Evolutionary conservation across 2,329 filamentous ascomycete species (phyloP), one percentile per base, ranked within the genome.

Genomic region (Neopestalotiopsis sp.): DNA sequence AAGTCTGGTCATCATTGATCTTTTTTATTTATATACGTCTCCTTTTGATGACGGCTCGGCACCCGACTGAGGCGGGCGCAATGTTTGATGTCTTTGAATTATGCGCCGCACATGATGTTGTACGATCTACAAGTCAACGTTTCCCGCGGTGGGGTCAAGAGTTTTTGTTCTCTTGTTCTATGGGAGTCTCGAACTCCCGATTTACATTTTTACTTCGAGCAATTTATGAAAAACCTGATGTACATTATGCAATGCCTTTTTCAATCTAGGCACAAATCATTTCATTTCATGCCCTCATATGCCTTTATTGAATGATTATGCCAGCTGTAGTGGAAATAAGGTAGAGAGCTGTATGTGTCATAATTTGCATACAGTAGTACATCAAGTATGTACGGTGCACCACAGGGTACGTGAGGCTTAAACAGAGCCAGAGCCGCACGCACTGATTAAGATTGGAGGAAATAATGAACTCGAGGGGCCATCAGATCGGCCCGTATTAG

Each of bases 401-500:
- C 24, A 53, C 34, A 38, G 6, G 10, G 6, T 10, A 38, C 10
- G 34, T 38, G 34, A 53, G 45, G 17, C 20, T 53, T 24, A 53
- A 53, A 38, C 6, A 38, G 24, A 28, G 24, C 24, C 34, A 10
- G 34, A 38, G 34, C 34, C 10, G 34, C 34, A 10, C 34, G 24
- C 34, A 10, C 6, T 38, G 34, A 38, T 38, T 10, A 38, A 38
- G 45, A 53, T 17, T 53, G 7, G 14, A n/a, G 45, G n/a, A n/a
- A 53, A 9, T 53, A n/a, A 38, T 38, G 34, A 38, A 38, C 34
- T 10, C 6, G 34, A 6, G 34, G 34, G 20, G n/a, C 45, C 45
- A 53, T 53, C 45, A 53, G 14, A 53, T 53, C 45, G 45, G 45
- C 45, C 45, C 45, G 45, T 53, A 53, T 53, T 53, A 49, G 24